These are phyloP conservation scores for Scedosporium apiospermum DNA, from an alignment of 2,329 filamentous ascomycete genomes.

Conservation along the genomic window DNA sequence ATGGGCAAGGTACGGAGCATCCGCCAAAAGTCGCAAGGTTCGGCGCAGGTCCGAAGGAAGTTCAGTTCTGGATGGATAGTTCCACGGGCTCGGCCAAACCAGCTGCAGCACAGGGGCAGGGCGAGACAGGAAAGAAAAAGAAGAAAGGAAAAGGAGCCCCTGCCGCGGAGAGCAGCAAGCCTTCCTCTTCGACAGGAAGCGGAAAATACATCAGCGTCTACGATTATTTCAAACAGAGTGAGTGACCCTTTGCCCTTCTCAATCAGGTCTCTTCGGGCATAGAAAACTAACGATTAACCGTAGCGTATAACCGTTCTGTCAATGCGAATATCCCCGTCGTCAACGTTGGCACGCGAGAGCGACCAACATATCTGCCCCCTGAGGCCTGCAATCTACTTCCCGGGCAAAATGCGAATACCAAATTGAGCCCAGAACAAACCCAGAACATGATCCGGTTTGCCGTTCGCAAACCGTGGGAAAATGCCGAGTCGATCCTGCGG, in stretches of 20 bases:
- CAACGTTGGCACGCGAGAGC: constrained; percentile 50
- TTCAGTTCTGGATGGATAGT: constrained; percentile 42
- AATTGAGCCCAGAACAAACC: constrained; percentile 42
- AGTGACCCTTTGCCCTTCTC: constrained; percentile 9
- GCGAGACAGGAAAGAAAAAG: constrained; percentile 6
- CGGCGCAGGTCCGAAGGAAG: constrained; percentile 39
- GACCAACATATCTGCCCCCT: constrained; percentile 55
- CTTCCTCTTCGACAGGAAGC: constrained; percentile 13
- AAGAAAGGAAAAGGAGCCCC: constrained; percentile 17
- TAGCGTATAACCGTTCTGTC: constrained; percentile 21
- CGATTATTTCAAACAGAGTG: constrained; percentile 36
- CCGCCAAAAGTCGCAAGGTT: constrained; percentile 16
- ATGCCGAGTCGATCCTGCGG: constrained; percentile 55
- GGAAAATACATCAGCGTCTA: constrained; percentile 39
- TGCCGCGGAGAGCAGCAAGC: constrained; percentile 12
- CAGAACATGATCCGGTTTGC: constrained; percentile 63
- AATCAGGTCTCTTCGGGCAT: not conserved
- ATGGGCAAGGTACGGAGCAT: constrained; percentile 18
- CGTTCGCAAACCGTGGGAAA: constrained; percentile 54
- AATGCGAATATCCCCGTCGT: constrained; percentile 44
- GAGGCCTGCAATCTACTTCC: constrained; percentile 55
- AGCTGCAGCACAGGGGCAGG: constrained; percentile 4
- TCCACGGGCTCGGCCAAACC: constrained; percentile 8
- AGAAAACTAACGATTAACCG: constrained; percentile 10
- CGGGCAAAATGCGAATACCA: constrained; percentile 1